Evolutionary conservation across 805 yeast species (phyloP), one percentile per base, ranked within the genome.

Genomic region (Priceomyces medius): DNA sequence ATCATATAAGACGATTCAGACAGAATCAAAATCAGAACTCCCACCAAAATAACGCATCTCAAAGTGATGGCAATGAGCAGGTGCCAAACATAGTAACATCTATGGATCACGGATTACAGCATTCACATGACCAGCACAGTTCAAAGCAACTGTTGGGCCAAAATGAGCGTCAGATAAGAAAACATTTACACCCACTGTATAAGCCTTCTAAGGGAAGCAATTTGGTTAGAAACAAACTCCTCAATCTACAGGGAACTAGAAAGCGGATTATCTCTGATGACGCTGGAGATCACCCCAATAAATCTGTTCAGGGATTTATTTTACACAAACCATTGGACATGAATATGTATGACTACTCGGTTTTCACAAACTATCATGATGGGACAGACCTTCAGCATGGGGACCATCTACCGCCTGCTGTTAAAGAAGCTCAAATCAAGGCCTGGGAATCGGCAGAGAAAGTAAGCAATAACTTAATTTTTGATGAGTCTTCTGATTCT

Each of bases 361-460:
- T 65, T 4, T 69, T 63, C 42, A 49, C 64, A 23, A 48, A 54
- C 31, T 50, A 52, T 27, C 51, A 56, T 12, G 45, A 45, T 27
- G 53, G 49, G 1, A 42, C 37, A 5, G 55, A 49, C 28, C 31
- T 47, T 7, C 49, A 46, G 13, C 55, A 50, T 27, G 48, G 46
- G 2, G 50, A 45, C 20, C 48, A 50, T 24, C 37, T 55, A n/a
- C 64, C 66, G 17, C 72, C 71, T 1, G 55, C 60, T 12, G 50
- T 68, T 7, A 69, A 64, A 49, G 66, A 64, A 31, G 64, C 72
- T n/a, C 74, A 68, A 47, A 55, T 69, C 9, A 59, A 61, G 38
- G 74, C 74, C 14, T 70, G 76, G 76, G 74, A 70, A 45, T 59
- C 66, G 20, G 74, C 73, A 1, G 74, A 70, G 43, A 62, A 64